phyloP scores from a whole-genome alignment of 495 filamentous ascomycete genomes.

The Mycothermus thermophilus region DNA sequence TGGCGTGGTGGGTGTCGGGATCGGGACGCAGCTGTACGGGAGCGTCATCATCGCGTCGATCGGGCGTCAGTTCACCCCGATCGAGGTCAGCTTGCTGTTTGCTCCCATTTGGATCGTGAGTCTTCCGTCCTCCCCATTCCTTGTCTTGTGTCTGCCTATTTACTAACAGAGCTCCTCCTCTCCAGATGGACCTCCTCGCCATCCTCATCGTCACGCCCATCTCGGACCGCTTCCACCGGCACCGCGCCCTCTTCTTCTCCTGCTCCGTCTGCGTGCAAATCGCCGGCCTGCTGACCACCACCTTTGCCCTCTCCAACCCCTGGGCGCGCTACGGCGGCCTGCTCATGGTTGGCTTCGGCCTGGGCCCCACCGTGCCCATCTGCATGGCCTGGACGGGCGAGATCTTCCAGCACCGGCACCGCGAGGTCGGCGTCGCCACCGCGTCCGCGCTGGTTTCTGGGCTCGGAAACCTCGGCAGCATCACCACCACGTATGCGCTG shows the following conservation, averaged over 20 bases:
- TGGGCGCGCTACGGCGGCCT: conserved; percentile 83
- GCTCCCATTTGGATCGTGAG: conserved; percentile 85
- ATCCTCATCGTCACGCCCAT: conserved; percentile 77
- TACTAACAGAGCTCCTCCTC: background rate
- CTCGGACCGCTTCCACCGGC: conserved; percentile 72
- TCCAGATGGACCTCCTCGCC: conserved; percentile 69
- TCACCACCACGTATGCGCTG: conserved; percentile 77
- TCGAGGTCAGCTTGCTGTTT: conserved; percentile 68
- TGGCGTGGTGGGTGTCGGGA: conserved; percentile 82
- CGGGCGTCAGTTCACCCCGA: conserved; percentile 52
- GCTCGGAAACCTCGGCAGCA: conserved; percentile 70
- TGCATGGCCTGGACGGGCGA: conserved; percentile 89
- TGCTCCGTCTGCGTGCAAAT: conserved; percentile 65
- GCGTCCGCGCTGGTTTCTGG: conserved; percentile 76
- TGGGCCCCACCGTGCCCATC: conserved; percentile 82
- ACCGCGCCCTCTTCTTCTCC: conserved; percentile 75
- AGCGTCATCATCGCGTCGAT: conserved; percentile 74
- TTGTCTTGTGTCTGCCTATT: background rate
- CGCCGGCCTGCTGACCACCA: conserved; percentile 62
- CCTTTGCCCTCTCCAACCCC: conserved; percentile 55
- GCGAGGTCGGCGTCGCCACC: conserved; percentile 85
- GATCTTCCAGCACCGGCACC: conserved; percentile 78
- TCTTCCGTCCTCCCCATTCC: conserved; percentile 1
- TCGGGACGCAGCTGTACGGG: conserved; percentile 75
- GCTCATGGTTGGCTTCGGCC: conserved; percentile 80